Conservation (phyloP, 73 alveolate species). For the Stentor roeselii region DNA sequence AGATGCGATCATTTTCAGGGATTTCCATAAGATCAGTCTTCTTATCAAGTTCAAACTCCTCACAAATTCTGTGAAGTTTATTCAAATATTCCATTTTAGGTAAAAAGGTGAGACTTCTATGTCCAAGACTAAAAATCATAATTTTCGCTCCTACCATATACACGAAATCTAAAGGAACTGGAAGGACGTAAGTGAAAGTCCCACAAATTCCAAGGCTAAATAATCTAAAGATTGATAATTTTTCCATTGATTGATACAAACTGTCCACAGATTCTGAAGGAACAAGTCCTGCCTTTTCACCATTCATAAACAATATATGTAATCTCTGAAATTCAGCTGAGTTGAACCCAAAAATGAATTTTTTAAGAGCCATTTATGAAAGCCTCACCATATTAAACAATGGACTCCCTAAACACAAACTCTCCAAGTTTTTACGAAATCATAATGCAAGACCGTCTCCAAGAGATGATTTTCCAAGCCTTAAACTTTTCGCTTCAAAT, state of each 20-base stretch:
- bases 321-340: neutral
- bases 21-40: neutral
- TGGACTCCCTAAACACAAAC: too few relatives aligned
- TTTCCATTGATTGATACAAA: neutral
- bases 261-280: neutral
- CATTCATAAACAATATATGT: neutral
- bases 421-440: constrained; percentile 20
- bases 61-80: neutral
- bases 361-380: neutral
- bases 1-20: neutral
- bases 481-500: neutral
- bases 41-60: neutral
- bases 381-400: too few relatives aligned
- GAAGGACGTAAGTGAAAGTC: neutral
- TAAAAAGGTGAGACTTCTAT: neutral
- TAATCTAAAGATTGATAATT: neutral
- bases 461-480: constrained; percentile 21
- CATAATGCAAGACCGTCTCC: constrained; percentile 21
- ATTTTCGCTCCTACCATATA: neutral
- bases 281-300: neutral
- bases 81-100: neutral
- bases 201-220: neutral
- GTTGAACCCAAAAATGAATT: neutral
- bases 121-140: neutral
- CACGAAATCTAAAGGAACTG: neutral